Percentiles rank a stretch among this genome's conserved stretches.
Conservation (phyloP, 164 flowering plant genomes). For the Saururus chinensis region DNA sequence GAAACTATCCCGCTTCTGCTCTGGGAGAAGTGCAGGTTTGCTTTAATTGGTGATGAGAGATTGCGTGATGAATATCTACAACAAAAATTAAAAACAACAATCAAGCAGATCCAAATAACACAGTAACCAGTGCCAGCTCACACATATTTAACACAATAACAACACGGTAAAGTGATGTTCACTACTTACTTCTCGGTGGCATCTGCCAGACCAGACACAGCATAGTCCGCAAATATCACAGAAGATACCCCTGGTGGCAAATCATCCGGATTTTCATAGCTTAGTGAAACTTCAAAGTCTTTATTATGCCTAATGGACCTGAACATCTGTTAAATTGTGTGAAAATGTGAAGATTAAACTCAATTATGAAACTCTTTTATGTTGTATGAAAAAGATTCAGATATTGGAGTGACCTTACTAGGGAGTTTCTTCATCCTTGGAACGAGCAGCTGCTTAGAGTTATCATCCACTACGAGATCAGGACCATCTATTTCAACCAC, state of each 20-base stretch:
- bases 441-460: slow-evolving; percentile 54
- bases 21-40: slow-evolving; percentile 83
- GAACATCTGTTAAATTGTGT: slow-evolving; percentile 50
- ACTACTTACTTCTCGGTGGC: slow-evolving; percentile 71
- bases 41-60: slow-evolving; percentile 88
- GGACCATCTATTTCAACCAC: slow-evolving; percentile 63
- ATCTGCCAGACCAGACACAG: slow-evolving; percentile 71
- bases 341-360: neutral
- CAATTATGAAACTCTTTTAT: neutral
- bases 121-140: neutral
- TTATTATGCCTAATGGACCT: slow-evolving; percentile 64
- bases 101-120: neutral
- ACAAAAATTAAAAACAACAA: neutral
- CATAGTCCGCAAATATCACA: slow-evolving; percentile 58
- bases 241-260: slow-evolving; percentile 79
- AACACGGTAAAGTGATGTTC: neutral
- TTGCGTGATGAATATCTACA: slow-evolving; percentile 77
- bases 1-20: slow-evolving; percentile 86
- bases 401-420: slow-evolving; percentile 52
- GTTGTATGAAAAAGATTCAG: neutral
- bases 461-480: slow-evolving; percentile 58
- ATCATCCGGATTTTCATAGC: slow-evolving; percentile 57
- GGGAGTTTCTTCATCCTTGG: slow-evolving; percentile 88
- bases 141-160: too few species aligned
- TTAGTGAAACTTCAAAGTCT: slow-evolving; percentile 85